A percentile compares a stretch with the other conserved stretches of the same genome.
phyloP scores from a whole-genome alignment of 257 asterid species.

The Asclepias syriaca region DNA sequence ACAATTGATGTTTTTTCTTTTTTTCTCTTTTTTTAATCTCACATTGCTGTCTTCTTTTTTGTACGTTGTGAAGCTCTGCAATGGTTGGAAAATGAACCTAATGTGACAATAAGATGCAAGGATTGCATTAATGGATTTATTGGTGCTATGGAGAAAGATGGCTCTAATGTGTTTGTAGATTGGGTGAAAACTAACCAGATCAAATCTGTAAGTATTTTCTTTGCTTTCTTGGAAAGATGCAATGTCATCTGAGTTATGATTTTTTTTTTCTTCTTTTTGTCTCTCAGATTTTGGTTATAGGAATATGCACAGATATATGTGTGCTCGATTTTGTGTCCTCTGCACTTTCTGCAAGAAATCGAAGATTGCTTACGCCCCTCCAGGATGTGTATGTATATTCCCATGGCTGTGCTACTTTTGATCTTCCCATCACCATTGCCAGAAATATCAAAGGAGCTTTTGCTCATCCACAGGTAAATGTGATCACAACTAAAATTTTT shows the following conservation, averaged over 20 bases:
- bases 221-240: background rate
- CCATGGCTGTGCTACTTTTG: constrained; percentile 78
- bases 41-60: constrained; percentile 12
- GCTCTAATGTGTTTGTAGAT: constrained; percentile 71
- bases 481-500: background rate
- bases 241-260: constrained; percentile 6
- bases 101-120: constrained; percentile 65
- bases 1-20: background rate
- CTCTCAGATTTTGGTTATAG: constrained; percentile 65
- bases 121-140: constrained; percentile 85
- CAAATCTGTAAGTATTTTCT: constrained; percentile 49
- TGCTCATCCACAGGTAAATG: constrained; percentile 90
- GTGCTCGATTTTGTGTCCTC: constrained; percentile 88
- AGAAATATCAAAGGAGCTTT: constrained; percentile 56
- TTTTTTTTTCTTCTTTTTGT: constrained; percentile 23
- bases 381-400: constrained; percentile 80
- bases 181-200: constrained; percentile 81
- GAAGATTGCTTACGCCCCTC: constrained; percentile 50
- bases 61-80: constrained; percentile 50
- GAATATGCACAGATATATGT: constrained; percentile 89
- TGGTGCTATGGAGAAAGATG: constrained; percentile 79
- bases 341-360: constrained; percentile 72
- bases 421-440: constrained; percentile 62
- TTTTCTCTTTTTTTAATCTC: background rate
- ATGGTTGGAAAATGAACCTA: constrained; percentile 82